Percentiles rank a stretch among this genome's conserved stretches.
phyloP scores from a whole-genome alignment of 768 basidiomycete genomes.

The Antrodiella citrinella region DNA sequence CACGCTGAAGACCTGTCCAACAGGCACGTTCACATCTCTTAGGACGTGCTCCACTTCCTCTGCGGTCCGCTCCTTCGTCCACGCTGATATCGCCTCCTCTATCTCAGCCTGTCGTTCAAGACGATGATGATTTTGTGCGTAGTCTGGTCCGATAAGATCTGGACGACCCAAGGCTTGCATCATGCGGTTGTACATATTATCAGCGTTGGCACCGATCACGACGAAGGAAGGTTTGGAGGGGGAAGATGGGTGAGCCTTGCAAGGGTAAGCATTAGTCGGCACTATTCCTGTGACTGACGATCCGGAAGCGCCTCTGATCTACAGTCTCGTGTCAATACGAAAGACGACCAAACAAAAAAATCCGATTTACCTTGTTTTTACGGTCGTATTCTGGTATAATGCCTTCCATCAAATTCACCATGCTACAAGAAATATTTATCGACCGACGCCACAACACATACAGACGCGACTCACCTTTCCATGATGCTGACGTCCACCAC shows the following conservation, averaged over 20 bases:
- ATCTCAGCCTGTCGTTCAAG: slow-evolving; percentile 41
- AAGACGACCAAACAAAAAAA: no score
- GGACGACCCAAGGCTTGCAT: slow-evolving; percentile 52
- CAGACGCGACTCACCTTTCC: slow-evolving; percentile 40
- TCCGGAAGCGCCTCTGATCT: slow-evolving; percentile 67
- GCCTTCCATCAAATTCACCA: slow-evolving; percentile 73
- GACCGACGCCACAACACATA: neutral
- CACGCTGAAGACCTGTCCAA: slow-evolving; percentile 55
- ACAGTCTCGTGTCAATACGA: no score
- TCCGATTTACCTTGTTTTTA: slow-evolving; percentile 45
- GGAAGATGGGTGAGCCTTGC: slow-evolving; percentile 38
- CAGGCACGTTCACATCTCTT: slow-evolving; percentile 48
- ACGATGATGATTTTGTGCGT: slow-evolving; percentile 35
- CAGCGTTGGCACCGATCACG: slow-evolving; percentile 68
- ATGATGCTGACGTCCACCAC: slow-evolving; percentile 73
- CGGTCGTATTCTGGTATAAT: slow-evolving; percentile 71
- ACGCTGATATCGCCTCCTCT: slow-evolving; percentile 51
- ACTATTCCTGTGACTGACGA: slow-evolving; percentile 72
- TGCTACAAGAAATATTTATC: slow-evolving; percentile 29
- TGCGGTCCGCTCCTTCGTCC: slow-evolving; percentile 43
- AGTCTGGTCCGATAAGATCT: slow-evolving; percentile 50
- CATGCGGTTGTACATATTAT: slow-evolving; percentile 58
- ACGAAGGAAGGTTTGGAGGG: slow-evolving; percentile 42
- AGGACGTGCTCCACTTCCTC: slow-evolving; percentile 47
- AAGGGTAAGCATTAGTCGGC: slow-evolving; percentile 69